phyloP scores from a whole-genome alignment of 208 protist genomes.

The Acanthamoeba healyi region DNA sequence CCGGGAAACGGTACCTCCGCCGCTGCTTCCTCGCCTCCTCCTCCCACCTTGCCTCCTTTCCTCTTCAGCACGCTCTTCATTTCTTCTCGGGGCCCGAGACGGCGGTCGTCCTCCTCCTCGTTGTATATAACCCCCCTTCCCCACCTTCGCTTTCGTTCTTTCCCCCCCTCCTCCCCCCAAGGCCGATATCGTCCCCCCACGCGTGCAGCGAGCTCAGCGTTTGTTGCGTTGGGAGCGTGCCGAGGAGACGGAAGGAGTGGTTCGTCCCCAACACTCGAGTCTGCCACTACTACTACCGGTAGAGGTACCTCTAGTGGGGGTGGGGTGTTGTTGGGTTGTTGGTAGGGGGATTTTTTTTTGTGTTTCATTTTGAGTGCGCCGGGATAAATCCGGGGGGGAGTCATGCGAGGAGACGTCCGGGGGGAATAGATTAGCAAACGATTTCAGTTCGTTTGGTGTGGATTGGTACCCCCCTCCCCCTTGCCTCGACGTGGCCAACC shows the following conservation, averaged over 20 bases:
- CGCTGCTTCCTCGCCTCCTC: neutral
- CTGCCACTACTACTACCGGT: too few relatives aligned
- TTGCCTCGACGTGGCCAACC: too few relatives aligned
- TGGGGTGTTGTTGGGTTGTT: too few relatives aligned
- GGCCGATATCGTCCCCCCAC: too few relatives aligned
- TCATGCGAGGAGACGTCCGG: too few relatives aligned
- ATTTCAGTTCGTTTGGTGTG: neutral
- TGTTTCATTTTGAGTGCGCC: neutral
- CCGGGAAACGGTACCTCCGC: constrained; percentile 1
- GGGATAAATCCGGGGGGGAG: too few relatives aligned
- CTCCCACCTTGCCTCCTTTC: neutral
- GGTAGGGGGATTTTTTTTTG: neutral
- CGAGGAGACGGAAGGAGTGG: too few relatives aligned
- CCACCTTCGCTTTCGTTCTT: constrained; percentile 44
- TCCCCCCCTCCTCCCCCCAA: neutral
- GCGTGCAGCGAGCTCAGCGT: too few relatives aligned
- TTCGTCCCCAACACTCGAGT: too few relatives aligned
- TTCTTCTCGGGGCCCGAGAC: neutral
- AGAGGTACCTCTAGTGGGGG: neutral
- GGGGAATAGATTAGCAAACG: neutral
- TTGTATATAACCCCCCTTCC: too few relatives aligned
- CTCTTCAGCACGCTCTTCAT: constrained; percentile 22
- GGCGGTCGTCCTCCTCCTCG: neutral
- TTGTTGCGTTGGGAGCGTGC: too few relatives aligned
- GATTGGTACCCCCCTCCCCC: too few relatives aligned